phyloP scores from a whole-genome alignment of 2,329 filamentous ascomycete species.

The Xylaria digitata region DNA sequence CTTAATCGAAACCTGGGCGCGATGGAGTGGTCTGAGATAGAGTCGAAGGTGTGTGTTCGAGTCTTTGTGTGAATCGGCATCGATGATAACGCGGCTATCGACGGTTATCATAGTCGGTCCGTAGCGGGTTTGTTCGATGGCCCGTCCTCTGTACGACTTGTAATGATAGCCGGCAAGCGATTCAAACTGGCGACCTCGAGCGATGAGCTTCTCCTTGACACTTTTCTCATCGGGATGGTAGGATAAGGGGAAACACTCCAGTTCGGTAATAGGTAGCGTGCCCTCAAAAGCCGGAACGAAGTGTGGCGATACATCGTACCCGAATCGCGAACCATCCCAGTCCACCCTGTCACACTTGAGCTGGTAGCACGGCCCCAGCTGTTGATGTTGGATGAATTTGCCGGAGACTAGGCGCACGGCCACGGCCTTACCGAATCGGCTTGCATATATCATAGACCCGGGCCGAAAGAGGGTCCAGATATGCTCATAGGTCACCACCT shows the following conservation, averaged over 20 bases:
- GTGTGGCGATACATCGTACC: constrained; percentile 43
- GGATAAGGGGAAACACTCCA: constrained; percentile 49
- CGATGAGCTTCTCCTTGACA: constrained; percentile 45
- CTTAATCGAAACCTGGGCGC: not conserved
- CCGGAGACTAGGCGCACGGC: constrained; percentile 17
- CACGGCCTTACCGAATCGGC: not conserved
- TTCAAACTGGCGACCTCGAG: constrained; percentile 51
- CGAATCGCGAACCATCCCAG: constrained; percentile 52
- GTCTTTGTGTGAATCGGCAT: constrained; percentile 9
- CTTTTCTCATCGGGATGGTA: constrained; percentile 43
- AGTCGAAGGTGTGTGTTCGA: constrained; percentile 2
- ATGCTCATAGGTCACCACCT: constrained; percentile 27
- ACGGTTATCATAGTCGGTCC: constrained; percentile 8
- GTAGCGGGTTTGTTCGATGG: constrained; percentile 7
- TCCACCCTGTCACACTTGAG: constrained; percentile 43
- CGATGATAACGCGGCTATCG: constrained; percentile 29
- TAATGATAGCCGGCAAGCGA: constrained; percentile 51
- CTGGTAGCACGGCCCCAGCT: constrained; percentile 22
- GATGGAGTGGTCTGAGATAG: constrained; percentile 18
- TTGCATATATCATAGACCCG: constrained; percentile 22
- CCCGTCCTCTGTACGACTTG: constrained; percentile 30
- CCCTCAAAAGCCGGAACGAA: constrained; percentile 48
- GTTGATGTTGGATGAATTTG: constrained; percentile 14
- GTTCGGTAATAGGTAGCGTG: constrained; percentile 43
- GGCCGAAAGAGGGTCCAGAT: constrained; percentile 36